Evolutionary conservation across 768 basidiomycete genomes (phyloP).

Genomic region (Boletales sp.): DNA sequence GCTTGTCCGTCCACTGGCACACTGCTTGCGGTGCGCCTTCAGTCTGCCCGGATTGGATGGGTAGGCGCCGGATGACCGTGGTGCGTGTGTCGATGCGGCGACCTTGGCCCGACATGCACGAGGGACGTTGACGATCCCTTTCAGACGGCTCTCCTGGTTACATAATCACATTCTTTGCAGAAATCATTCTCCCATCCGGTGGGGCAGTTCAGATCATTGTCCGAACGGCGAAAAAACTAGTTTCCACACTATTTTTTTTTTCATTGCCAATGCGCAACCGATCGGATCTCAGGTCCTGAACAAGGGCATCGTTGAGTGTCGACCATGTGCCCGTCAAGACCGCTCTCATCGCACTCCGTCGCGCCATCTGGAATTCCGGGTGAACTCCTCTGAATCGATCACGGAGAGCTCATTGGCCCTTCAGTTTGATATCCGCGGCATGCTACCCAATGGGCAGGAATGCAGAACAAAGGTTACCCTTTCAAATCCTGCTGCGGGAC

Average conservation of each 20-base stretch:
- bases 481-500: background rate
- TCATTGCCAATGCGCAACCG: background rate
- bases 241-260: background rate
- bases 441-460: background rate
- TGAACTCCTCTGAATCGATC: background rate
- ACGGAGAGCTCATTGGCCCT: background rate
- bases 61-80: background rate
- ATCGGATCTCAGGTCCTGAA: slow-evolving; percentile 16
- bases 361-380: background rate
- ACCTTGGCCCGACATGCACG: slow-evolving; percentile 9
- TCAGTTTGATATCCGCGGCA: slow-evolving; percentile 8
- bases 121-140: slow-evolving; percentile 10
- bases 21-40: no score
- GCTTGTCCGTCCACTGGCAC: no score
- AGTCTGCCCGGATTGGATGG: background rate
- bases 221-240: slow-evolving; percentile 4
- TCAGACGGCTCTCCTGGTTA: slow-evolving; percentile 7
- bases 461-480: background rate
- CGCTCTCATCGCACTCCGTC: slow-evolving; percentile 21
- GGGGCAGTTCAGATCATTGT: slow-evolving; percentile 15
- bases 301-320: slow-evolving; percentile 2
- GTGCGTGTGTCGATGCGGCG: slow-evolving; percentile 25
- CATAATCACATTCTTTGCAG: slow-evolving; percentile 13
- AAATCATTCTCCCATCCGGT: slow-evolving; percentile 1
- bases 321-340: slow-evolving; percentile 3